Evolutionary conservation across 805 yeast genomes (phyloP).

Genomic region (Metschnikowia drakensbergensis): DNA sequence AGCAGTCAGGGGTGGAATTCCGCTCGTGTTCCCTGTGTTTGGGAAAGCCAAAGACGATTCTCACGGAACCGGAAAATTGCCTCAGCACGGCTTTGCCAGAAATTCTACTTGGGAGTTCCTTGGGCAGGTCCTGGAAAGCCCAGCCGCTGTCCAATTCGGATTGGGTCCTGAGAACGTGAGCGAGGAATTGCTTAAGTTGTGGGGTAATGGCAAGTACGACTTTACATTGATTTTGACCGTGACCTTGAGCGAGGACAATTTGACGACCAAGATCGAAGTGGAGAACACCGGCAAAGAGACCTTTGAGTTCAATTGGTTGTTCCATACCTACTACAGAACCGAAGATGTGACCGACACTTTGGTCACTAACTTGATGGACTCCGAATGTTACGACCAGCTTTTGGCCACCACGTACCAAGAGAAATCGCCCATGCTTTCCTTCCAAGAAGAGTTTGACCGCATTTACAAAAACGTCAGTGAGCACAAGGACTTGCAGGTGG

Average conservation of each 20-base stretch:
- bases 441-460: slow-evolving; percentile 79
- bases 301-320: slow-evolving; percentile 88
- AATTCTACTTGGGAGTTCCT: slow-evolving; percentile 88
- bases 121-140: slow-evolving; percentile 69
- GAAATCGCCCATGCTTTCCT: slow-evolving; percentile 69
- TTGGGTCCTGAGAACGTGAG: slow-evolving; percentile 81
- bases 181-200: slow-evolving; percentile 51
- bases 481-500: slow-evolving; percentile 59
- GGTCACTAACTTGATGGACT: slow-evolving; percentile 75
- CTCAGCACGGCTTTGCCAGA: slow-evolving; percentile 97
- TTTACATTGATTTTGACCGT: slow-evolving; percentile 75
- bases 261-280: slow-evolving; percentile 72
- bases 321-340: slow-evolving; percentile 82
- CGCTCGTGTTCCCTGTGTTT: slow-evolving; percentile 90
- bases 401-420: slow-evolving; percentile 58
- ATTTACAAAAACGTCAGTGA: slow-evolving; percentile 64
- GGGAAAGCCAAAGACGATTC: slow-evolving; percentile 59
- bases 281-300: slow-evolving; percentile 60
- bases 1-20: slow-evolving; percentile 97
- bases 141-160: slow-evolving; percentile 80
- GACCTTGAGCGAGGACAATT: slow-evolving; percentile 47
- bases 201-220: slow-evolving; percentile 55
- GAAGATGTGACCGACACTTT: slow-evolving; percentile 74
- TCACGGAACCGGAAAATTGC: slow-evolving; percentile 62
- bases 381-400: slow-evolving; percentile 72